Conservation (phyloP, 1,139 yeast genomes). For the Suhomyces bokatorum region DNA sequence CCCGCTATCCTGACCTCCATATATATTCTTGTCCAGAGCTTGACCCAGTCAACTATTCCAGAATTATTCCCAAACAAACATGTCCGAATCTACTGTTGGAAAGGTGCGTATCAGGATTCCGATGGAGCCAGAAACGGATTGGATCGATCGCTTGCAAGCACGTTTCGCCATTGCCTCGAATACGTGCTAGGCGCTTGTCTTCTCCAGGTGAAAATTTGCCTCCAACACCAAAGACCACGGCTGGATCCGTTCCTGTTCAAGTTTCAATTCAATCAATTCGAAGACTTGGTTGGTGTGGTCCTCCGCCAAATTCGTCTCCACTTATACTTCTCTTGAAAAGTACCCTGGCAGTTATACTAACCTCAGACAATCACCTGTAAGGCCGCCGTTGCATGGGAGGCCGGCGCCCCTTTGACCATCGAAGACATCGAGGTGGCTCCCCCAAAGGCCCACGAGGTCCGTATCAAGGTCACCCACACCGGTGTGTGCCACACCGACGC, state of each 20-base stretch:
- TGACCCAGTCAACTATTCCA: not conserved
- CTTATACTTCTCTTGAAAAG: not conserved
- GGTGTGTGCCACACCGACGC: conserved; percentile 99
- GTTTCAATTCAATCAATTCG: no score
- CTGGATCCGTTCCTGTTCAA: no score
- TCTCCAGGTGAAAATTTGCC: not conserved
- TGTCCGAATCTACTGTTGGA: conserved; percentile 32
- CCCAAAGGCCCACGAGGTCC: conserved; percentile 95
- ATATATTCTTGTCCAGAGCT: not conserved
- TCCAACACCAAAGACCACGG: no score
- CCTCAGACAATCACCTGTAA: conserved; percentile 74
- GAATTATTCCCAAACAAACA: conserved; percentile 1
- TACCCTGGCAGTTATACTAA: conserved; percentile 21
- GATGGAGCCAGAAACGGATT: not conserved
- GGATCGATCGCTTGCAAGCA: not conserved
- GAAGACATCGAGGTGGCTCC: conserved; percentile 91
- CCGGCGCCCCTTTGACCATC: conserved; percentile 77
- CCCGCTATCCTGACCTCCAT: not conserved
- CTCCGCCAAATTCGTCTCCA: not conserved
- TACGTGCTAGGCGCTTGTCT: not conserved
- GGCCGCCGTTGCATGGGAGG: conserved; percentile 98
- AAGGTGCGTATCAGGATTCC: conserved; percentile 28
- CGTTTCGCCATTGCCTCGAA: not conserved
- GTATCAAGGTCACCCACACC: conserved; percentile 81
- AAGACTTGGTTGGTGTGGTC: not conserved